phyloP scores from a whole-genome alignment of 2,329 filamentous ascomycete species.

The Mycosphaerelloides madeirae region DNA sequence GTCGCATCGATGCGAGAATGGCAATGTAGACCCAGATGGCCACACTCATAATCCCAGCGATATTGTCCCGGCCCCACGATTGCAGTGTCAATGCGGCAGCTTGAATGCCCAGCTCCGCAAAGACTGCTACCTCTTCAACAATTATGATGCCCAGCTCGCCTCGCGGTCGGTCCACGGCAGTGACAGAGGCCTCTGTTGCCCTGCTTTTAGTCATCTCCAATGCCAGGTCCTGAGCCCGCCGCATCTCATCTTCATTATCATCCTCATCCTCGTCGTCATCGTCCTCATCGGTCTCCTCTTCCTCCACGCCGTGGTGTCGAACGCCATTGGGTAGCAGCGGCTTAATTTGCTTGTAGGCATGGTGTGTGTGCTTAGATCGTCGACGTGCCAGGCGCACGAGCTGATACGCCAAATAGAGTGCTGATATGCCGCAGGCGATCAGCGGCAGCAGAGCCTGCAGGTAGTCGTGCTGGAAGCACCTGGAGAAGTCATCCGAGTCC shows the following conservation, averaged over 20 bases:
- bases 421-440: slow-evolving; percentile 63
- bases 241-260: slow-evolving; percentile 49
- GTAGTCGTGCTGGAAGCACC: slow-evolving; percentile 64
- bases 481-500: slow-evolving; percentile 58
- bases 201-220: slow-evolving; percentile 52
- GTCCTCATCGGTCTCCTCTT: slow-evolving; percentile 16
- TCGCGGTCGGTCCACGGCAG: slow-evolving; percentile 70
- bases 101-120: slow-evolving; percentile 67
- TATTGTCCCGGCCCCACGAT: slow-evolving; percentile 53
- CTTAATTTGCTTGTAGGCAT: slow-evolving; percentile 56
- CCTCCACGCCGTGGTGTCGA: slow-evolving; percentile 30
- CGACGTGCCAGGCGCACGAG: slow-evolving; percentile 42
- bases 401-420: slow-evolving; percentile 60
- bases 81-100: slow-evolving; percentile 58
- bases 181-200: slow-evolving; percentile 45
- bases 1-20: slow-evolving; percentile 64
- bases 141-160: slow-evolving; percentile 66
- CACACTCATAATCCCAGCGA: slow-evolving; percentile 63
- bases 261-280: slow-evolving; percentile 33
- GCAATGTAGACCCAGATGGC: slow-evolving; percentile 77
- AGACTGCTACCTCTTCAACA: slow-evolving; percentile 70
- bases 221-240: slow-evolving; percentile 53
- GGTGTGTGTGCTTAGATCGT: slow-evolving; percentile 23
- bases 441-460: slow-evolving; percentile 77
- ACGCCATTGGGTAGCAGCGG: slow-evolving; percentile 20